Evolutionary conservation across 768 basidiomycete species (phyloP).

Genomic region (Mycena vitilis): DNA sequence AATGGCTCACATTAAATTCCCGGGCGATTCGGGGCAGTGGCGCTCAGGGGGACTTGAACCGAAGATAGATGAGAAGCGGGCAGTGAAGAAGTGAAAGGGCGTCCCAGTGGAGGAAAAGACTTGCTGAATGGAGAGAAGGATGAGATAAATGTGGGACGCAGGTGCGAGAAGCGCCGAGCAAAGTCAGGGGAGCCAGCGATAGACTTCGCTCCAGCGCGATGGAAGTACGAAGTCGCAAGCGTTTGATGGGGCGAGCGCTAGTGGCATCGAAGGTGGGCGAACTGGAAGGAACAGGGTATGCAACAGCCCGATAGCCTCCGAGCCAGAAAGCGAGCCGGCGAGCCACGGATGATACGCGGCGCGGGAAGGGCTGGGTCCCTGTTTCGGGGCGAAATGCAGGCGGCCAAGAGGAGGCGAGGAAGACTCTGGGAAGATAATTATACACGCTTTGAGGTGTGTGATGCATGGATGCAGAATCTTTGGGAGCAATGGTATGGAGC

Average conservation of each 20-base stretch:
- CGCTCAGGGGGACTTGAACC: not conserved
- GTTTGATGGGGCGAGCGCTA: not conserved
- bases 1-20: not conserved
- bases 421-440: conserved; percentile 5
- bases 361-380: not conserved
- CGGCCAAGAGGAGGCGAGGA: not conserved
- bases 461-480: not conserved
- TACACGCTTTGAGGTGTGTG: not conserved
- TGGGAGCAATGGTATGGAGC: not conserved
- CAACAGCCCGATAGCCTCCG: conserved; percentile 12
- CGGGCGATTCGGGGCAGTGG: conserved; percentile 9
- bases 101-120: not conserved
- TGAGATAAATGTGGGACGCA: not conserved
- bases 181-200: not conserved
- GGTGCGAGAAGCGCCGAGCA: not conserved
- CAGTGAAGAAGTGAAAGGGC: not conserved
- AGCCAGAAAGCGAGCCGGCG: conserved; percentile 9
- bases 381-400: not conserved
- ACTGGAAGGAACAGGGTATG: not conserved
- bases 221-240: not conserved
- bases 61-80: not conserved
- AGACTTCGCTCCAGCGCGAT: not conserved
- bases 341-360: not conserved
- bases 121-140: not conserved
- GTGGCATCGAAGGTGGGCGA: not conserved